Evolutionary conservation across 345 rosid genomes (phyloP).

Genomic region (Corchorus olitorius): DNA sequence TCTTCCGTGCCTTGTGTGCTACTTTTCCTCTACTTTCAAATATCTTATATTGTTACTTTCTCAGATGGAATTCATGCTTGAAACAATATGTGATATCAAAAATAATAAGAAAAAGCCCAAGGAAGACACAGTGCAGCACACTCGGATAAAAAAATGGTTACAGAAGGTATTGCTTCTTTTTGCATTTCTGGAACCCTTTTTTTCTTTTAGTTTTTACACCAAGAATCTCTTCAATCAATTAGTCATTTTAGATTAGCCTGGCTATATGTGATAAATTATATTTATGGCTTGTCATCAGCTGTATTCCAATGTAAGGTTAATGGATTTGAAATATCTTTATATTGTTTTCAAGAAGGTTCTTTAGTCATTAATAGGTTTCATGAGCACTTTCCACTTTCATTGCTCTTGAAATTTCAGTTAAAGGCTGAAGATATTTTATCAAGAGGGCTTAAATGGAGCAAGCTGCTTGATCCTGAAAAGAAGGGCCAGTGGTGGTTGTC

Average conservation of each 20-base stretch:
- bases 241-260: neutral
- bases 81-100: conserved; percentile 85
- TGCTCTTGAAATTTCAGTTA: conserved; percentile 45
- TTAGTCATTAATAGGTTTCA: neutral
- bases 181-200: neutral
- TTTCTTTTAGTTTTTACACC: neutral
- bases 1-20: neutral
- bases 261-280: neutral
- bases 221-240: neutral
- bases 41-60: conserved; percentile 13
- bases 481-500: conserved; percentile 98
- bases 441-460: conserved; percentile 89
- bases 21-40: neutral
- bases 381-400: neutral
- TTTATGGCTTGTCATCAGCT: neutral
- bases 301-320: neutral
- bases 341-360: neutral
- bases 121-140: conserved; percentile 68
- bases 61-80: conserved; percentile 98
- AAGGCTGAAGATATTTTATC: conserved; percentile 66
- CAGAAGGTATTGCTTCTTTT: conserved; percentile 61
- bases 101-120: conserved; percentile 79
- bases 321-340: neutral
- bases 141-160: conserved; percentile 90
- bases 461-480: conserved; percentile 81